A percentile compares a stretch with the other conserved stretches of the same genome.
Conservation (phyloP, 2,329 filamentous ascomycete species). For the Meredithiella fracta region DNA sequence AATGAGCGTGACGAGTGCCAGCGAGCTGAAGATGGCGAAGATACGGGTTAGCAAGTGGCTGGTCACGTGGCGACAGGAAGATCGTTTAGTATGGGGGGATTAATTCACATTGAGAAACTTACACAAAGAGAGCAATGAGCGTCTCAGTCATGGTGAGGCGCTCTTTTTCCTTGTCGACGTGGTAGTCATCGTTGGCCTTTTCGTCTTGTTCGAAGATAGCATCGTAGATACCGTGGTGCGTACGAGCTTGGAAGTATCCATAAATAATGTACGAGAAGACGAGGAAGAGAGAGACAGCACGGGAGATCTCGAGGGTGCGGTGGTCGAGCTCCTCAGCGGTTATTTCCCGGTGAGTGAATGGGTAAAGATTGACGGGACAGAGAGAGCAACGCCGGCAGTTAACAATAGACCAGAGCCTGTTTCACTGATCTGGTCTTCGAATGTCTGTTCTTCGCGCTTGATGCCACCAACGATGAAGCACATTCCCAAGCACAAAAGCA, state of each 20-base stretch:
- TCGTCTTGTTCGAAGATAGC: conserved; percentile 59
- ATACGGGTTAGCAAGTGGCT: background rate
- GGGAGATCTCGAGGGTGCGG: conserved; percentile 49
- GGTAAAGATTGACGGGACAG: conserved; percentile 40
- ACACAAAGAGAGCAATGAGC: conserved; percentile 38
- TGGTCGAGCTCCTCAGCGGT: conserved; percentile 26
- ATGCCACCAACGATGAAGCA: conserved; percentile 69
- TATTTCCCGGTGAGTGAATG: conserved; percentile 25
- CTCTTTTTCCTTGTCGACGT: conserved; percentile 34
- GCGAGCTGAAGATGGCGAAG: conserved; percentile 29
- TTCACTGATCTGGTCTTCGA: conserved; percentile 62
- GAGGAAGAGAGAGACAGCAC: conserved; percentile 53
- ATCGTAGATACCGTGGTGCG: conserved; percentile 62
- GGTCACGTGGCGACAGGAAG: background rate
- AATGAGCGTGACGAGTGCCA: conserved; percentile 56
- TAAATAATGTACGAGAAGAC: conserved; percentile 51
- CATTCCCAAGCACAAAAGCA: conserved; percentile 61
- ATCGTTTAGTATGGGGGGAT: background rate
- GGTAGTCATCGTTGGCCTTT: conserved; percentile 44
- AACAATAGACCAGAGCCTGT: conserved; percentile 62
- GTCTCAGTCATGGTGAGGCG: conserved; percentile 65
- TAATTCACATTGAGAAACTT: background rate
- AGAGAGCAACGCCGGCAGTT: conserved; percentile 37
- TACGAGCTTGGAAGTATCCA: conserved; percentile 57
- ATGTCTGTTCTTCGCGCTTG: conserved; percentile 48